Evolutionary conservation across 2,329 filamentous ascomycete species (phyloP).

Genomic region (Verticillium zaregamsianum): DNA sequence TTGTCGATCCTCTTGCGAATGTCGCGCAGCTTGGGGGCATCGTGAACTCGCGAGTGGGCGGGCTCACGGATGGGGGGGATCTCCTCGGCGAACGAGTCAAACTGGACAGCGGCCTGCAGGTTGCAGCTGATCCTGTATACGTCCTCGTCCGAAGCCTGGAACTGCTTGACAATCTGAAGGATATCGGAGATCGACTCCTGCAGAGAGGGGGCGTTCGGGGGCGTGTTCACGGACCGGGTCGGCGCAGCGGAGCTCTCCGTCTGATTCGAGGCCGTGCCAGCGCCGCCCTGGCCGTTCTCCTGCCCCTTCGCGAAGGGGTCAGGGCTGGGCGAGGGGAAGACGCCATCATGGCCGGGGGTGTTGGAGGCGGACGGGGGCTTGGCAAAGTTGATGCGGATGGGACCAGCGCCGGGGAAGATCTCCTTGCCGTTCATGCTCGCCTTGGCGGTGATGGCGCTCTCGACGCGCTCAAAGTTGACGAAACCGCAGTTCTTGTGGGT

Average conservation of each 20-base stretch:
- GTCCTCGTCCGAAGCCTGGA: constrained; percentile 82
- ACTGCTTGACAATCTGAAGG: constrained; percentile 77
- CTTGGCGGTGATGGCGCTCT: constrained; percentile 88
- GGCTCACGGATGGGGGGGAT: constrained; percentile 88
- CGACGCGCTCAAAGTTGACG: constrained; percentile 90
- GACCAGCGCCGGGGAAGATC: constrained; percentile 94
- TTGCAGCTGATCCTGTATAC: constrained; percentile 65
- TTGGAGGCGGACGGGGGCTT: constrained; percentile 89
- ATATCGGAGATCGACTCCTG: constrained; percentile 80
- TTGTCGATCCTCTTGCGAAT: constrained; percentile 98
- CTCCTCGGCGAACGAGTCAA: constrained; percentile 69
- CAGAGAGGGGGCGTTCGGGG: constrained; percentile 67
- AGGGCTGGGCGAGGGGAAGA: constrained; percentile 87
- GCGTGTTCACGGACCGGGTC: constrained; percentile 33
- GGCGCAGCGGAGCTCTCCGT: constrained; percentile 24
- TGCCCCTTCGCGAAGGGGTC: constrained; percentile 69
- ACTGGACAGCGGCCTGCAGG: constrained; percentile 74
- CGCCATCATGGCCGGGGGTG: constrained; percentile 82
- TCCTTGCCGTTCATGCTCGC: constrained; percentile 90
- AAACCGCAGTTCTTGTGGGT: constrained; percentile 99
- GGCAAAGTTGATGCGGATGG: constrained; percentile 93
- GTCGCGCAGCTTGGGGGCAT: constrained; percentile 90
- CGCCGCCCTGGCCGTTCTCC: constrained; percentile 33
- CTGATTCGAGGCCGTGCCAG: constrained; percentile 28
- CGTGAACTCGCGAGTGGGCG: constrained; percentile 81